These are phyloP conservation scores for Citeromyces hawaiiensis DNA, from an alignment of 1,139 yeast genomes.

Conservation along the genomic window DNA sequence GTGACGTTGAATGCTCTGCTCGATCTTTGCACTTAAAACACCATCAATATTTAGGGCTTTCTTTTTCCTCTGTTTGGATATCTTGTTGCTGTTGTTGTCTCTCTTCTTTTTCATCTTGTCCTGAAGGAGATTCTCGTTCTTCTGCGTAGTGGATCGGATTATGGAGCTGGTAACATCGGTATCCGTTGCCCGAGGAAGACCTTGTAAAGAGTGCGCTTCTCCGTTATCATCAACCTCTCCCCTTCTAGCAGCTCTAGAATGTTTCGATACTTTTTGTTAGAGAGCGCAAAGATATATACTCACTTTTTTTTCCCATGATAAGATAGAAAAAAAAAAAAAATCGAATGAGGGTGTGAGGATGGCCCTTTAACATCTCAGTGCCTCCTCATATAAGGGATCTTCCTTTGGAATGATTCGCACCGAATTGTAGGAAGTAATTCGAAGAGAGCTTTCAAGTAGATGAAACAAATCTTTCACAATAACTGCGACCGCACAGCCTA, in stretches of 20 bases:
- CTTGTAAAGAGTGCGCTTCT: conserved; percentile 35
- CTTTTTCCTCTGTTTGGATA: conserved; percentile 24
- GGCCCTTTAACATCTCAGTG: too few relatives aligned
- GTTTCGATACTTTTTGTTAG: conserved; percentile 44
- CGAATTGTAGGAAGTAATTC: too few relatives aligned
- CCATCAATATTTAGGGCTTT: conserved; percentile 42
- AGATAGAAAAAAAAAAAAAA: too few relatives aligned
- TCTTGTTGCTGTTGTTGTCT: conserved; percentile 21
- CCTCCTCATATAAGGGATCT: too few relatives aligned
- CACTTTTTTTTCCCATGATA: not conserved
- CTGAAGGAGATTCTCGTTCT: conserved; percentile 47
- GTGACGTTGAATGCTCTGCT: conserved; percentile 50
- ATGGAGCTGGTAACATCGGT: conserved; percentile 49
- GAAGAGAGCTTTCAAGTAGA: too few relatives aligned
- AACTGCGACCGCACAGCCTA: too few relatives aligned
- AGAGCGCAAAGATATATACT: conserved; percentile 25
- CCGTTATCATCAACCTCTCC: conserved; percentile 28
- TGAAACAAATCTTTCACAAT: too few relatives aligned
- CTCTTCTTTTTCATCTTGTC: conserved; percentile 29
- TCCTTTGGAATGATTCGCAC: too few relatives aligned
- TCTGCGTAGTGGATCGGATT: conserved; percentile 50
- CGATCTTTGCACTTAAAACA: conserved; percentile 44
- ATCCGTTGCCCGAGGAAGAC: conserved; percentile 42
- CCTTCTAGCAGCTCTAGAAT: conserved; percentile 69
- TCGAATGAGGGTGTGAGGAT: too few relatives aligned